A percentile compares a stretch with the other conserved stretches of the same genome.
Evolutionary conservation across 495 filamentous ascomycete genomes (phyloP).

Genomic region (Usnea hakonensis): DNA sequence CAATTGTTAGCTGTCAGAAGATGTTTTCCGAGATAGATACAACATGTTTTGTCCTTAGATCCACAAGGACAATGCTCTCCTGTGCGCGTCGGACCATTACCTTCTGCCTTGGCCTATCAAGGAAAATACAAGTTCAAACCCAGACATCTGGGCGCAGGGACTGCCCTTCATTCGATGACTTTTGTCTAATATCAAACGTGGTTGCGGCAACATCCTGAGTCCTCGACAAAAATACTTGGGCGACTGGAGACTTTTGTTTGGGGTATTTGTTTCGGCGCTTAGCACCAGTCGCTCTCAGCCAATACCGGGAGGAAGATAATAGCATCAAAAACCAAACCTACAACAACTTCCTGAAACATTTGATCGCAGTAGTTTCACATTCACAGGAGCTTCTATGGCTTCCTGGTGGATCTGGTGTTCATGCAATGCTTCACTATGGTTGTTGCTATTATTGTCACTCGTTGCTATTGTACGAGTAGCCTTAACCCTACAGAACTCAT

Average conservation of each 20-base stretch:
- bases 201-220: background rate
- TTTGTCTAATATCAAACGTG: background rate
- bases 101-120: background rate
- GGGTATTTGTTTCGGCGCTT: slow-evolving; percentile 8
- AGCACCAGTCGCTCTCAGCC: slow-evolving; percentile 9
- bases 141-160: background rate
- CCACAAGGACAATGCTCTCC: no score
- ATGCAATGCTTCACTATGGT: slow-evolving; percentile 1
- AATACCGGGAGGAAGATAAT: slow-evolving; percentile 8
- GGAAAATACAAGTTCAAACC: background rate
- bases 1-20: no score
- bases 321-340: slow-evolving; percentile 6
- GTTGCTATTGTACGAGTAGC: slow-evolving; percentile 19
- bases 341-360: slow-evolving; percentile 12
- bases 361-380: slow-evolving; percentile 20
- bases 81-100: background rate
- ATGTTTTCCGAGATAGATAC: no score
- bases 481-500: slow-evolving; percentile 16
- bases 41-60: no score
- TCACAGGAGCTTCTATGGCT: slow-evolving; percentile 10
- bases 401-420: slow-evolving; percentile 16
- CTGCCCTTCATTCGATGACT: no score
- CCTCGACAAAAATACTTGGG: slow-evolving; percentile 6
- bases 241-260: slow-evolving; percentile 3
- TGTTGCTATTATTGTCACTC: slow-evolving; percentile 22